A percentile compares a stretch with the other conserved stretches of the same genome.
These are phyloP conservation scores for Talaromyces liani DNA, from an alignment of 495 filamentous ascomycete species.

Conservation along the genomic window DNA sequence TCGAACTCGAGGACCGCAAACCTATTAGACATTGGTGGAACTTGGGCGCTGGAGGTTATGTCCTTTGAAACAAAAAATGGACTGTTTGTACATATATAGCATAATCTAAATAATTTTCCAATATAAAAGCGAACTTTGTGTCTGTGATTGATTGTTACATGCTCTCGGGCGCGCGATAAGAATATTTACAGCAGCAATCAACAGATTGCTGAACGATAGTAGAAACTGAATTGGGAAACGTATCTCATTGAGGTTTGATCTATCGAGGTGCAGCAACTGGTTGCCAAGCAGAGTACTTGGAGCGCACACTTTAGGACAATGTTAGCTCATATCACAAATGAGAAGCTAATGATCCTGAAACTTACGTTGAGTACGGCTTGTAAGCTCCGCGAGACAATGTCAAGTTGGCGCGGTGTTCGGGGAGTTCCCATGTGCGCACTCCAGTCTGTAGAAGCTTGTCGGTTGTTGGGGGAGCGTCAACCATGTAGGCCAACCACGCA, in stretches of 20 bases:
- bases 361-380: slow-evolving; percentile 91
- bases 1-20: slow-evolving; percentile 53
- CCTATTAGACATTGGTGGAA: slow-evolving; percentile 43
- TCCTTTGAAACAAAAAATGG: slow-evolving; percentile 20
- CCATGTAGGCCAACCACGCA: slow-evolving; percentile 90
- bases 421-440: slow-evolving; percentile 65
- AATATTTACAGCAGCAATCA: slow-evolving; percentile 6
- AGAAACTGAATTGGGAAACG: slow-evolving; percentile 14
- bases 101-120: not conserved
- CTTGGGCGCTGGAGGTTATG: slow-evolving; percentile 39
- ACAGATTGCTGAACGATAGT: slow-evolving; percentile 6
- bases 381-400: slow-evolving; percentile 71
- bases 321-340: not conserved
- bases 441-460: slow-evolving; percentile 65
- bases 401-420: slow-evolving; percentile 64
- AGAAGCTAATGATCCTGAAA: slow-evolving; percentile 10
- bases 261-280: slow-evolving; percentile 40
- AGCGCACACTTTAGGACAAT: slow-evolving; percentile 22
- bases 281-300: slow-evolving; percentile 38
- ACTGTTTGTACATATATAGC: slow-evolving; percentile 8
- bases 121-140: slow-evolving; percentile 1
- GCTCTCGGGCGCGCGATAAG: not conserved
- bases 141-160: not conserved
- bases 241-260: slow-evolving; percentile 14
- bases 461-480: slow-evolving; percentile 74